These are phyloP conservation scores for Pleurotus citrinopileatus DNA, from an alignment of 768 basidiomycete genomes.

Conservation along the genomic window DNA sequence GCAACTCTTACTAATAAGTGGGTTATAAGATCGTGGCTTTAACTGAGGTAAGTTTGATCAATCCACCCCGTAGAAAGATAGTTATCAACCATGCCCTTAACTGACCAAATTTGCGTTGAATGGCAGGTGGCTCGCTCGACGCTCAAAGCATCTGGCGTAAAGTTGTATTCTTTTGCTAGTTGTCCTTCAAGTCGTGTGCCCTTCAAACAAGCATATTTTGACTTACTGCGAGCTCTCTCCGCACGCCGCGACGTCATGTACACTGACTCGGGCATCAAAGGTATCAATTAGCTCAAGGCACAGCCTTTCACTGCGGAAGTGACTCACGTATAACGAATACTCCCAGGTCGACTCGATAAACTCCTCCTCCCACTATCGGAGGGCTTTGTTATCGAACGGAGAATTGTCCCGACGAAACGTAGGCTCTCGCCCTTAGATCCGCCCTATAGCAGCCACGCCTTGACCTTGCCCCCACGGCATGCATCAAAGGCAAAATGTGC, in stretches of 20 bases:
- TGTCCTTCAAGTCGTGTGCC: conserved; percentile 36
- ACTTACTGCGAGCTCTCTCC: conserved; percentile 40
- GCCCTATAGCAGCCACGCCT: conserved; percentile 1
- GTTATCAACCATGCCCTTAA: not conserved
- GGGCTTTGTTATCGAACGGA: conserved; percentile 22
- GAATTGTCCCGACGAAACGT: conserved; percentile 3
- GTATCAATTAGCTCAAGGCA: conserved; percentile 20
- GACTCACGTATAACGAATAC: not conserved
- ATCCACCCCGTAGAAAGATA: conserved; percentile 12
- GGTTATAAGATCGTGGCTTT: conserved; percentile 42
- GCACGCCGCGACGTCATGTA: conserved; percentile 25
- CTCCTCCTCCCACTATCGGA: conserved; percentile 34
- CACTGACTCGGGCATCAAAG: conserved; percentile 29
- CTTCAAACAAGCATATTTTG: conserved; percentile 49
- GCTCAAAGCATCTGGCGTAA: conserved; percentile 37
- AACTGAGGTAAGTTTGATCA: conserved; percentile 42
- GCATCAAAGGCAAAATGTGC: conserved; percentile 4
- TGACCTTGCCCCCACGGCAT: conserved; percentile 1
- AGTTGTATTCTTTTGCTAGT: conserved; percentile 42
- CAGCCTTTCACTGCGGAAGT: not conserved
- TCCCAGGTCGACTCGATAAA: conserved; percentile 27
- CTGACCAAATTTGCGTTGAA: conserved; percentile 7
- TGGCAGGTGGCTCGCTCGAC: conserved; percentile 45
- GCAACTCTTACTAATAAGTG: conserved; percentile 11
- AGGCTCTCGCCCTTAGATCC: conserved; percentile 1